Evolutionary conservation across 345 rosid genomes (phyloP).

Genomic region (Rhodomyrtus tomentosa): DNA sequence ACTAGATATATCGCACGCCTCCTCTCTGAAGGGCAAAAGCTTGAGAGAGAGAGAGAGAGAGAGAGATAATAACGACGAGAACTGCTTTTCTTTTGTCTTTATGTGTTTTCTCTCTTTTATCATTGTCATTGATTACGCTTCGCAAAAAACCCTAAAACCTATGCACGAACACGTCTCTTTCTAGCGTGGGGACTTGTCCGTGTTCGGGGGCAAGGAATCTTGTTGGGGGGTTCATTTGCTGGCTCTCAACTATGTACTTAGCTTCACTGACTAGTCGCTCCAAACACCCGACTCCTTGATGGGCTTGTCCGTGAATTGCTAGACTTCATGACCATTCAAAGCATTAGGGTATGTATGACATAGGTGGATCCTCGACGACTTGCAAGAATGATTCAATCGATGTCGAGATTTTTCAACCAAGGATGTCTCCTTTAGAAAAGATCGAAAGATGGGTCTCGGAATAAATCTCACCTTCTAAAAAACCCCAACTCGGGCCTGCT

Average conservation of each 20-base stretch:
- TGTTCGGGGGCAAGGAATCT: background rate
- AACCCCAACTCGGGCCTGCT: background rate
- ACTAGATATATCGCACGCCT: slow-evolving; percentile 18
- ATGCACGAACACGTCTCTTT: slow-evolving; percentile 1
- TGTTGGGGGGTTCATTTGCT: background rate
- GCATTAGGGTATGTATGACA: background rate
- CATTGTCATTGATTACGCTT: slow-evolving; percentile 26
- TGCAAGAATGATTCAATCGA: background rate
- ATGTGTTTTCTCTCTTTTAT: background rate
- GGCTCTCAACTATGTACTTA: background rate
- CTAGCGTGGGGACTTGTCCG: slow-evolving; percentile 25
- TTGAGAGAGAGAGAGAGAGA: background rate
- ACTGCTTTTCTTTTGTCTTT: background rate
- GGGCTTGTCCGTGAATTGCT: background rate
- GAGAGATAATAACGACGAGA: background rate
- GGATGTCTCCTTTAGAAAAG: background rate
- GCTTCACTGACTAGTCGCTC: background rate
- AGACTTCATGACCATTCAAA: background rate
- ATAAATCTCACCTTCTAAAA: background rate
- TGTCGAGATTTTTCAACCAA: background rate
- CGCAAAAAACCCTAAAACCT: background rate
- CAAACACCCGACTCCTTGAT: background rate
- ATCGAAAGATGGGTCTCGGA: background rate
- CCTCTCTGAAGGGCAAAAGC: background rate
- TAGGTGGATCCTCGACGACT: background rate